Conservation (phyloP, 176 grass and related monocot species). For the Triticum timopheevii region DNA sequence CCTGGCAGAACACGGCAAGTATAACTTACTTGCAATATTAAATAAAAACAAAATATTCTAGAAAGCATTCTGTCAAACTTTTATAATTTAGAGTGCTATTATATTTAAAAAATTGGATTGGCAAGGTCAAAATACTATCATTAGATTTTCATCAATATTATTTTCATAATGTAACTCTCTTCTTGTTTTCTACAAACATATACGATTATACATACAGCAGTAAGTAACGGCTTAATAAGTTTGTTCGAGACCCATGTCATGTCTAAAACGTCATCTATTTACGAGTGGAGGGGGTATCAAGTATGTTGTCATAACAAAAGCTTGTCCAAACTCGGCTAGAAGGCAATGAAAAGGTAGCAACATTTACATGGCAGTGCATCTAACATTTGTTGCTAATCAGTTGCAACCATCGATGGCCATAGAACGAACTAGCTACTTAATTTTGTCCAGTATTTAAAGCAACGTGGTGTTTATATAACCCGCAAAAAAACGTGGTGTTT, state of each 20-base stretch:
- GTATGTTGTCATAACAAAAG: too few relatives aligned
- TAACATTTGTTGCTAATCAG: too few relatives aligned
- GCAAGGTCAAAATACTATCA: background rate
- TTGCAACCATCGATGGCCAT: background rate
- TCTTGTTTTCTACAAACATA: too few relatives aligned
- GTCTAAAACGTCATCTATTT: too few relatives aligned
- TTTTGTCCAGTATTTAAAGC: slow-evolving; percentile 1
- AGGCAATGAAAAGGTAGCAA: too few relatives aligned
- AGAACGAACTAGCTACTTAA: background rate
- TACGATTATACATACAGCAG: too few relatives aligned
- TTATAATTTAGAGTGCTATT: background rate
- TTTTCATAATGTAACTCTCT: too few relatives aligned
- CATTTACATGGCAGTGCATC: too few relatives aligned
- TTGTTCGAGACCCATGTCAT: too few relatives aligned
- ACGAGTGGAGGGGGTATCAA: too few relatives aligned
- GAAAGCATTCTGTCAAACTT: background rate
- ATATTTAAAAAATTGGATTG: background rate
- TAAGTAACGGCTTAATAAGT: too few relatives aligned
- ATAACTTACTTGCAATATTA: background rate
- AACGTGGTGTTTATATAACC: background rate
- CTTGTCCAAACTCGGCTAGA: too few relatives aligned
- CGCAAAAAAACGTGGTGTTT: background rate
- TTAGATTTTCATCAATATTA: background rate
- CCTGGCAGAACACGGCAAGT: background rate
- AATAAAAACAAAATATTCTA: background rate